These are phyloP conservation scores for Alternaria metachromatica DNA, from an alignment of 2,329 filamentous ascomycete species.

Conservation along the genomic window DNA sequence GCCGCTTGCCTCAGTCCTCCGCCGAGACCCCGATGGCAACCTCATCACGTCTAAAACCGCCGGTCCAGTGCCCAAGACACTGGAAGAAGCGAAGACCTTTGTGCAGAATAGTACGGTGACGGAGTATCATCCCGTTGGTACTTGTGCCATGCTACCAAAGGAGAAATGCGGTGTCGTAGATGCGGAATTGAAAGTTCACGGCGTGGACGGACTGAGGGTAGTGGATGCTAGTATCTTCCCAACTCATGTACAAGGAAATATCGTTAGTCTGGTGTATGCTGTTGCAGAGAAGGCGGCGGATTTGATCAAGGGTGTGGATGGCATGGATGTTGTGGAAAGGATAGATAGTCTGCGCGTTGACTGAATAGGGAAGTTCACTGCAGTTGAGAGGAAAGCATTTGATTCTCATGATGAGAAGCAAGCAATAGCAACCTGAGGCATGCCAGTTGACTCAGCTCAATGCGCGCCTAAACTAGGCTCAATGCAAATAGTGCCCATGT, in stretches of 20 bases:
- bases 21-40: not conserved
- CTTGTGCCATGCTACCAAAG: conserved; percentile 42
- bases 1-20: not conserved
- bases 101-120: conserved; percentile 20
- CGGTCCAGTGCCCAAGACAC: conserved; percentile 14
- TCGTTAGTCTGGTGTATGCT: conserved; percentile 34
- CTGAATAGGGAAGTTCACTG: not conserved
- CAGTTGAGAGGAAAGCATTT: not conserved
- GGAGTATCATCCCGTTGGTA: conserved; percentile 40
- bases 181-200: conserved; percentile 35
- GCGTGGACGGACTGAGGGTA: conserved; percentile 34
- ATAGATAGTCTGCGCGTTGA: not conserved
- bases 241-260: conserved; percentile 26
- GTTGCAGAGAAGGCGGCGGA: conserved; percentile 36
- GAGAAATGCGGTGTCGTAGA: conserved; percentile 43
- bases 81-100: conserved; percentile 24
- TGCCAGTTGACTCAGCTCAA: not conserved
- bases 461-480: not conserved
- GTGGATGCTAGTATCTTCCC: conserved; percentile 40
- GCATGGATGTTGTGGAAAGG: not conserved
- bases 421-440: not conserved
- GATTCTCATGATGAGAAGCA: not conserved
- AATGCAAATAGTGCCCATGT: not conserved
- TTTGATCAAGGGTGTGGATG: conserved; percentile 17
- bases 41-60: conserved; percentile 15